phyloP scores from a whole-genome alignment of 306 rosid genomes.

The Hippophae gyantsensis region DNA sequence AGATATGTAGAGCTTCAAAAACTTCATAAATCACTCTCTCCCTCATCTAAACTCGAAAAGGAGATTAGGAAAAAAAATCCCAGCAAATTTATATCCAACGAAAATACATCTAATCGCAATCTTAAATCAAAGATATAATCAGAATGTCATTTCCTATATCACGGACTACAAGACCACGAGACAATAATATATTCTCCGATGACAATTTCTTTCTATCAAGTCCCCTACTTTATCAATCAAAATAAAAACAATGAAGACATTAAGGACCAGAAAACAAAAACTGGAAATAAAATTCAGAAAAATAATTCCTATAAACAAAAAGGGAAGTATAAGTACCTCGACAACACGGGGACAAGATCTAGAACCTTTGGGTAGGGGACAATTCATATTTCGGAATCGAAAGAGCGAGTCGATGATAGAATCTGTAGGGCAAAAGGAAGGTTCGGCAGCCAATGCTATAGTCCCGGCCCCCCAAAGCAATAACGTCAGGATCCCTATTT shows the following conservation, averaged over 20 bases:
- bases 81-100: too few relatives aligned
- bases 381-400: slow-evolving; percentile 36
- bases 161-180: not conserved
- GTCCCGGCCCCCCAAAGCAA: slow-evolving; percentile 29
- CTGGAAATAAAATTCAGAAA: not conserved
- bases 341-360: slow-evolving; percentile 48
- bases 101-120: too few relatives aligned
- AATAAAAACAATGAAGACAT: not conserved
- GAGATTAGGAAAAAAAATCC: too few relatives aligned
- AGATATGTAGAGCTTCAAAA: not conserved
- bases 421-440: slow-evolving; percentile 35
- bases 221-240: not conserved
- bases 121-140: too few relatives aligned
- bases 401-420: slow-evolving; percentile 42
- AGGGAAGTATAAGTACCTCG: slow-evolving; percentile 33
- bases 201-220: not conserved
- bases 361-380: slow-evolving; percentile 27
- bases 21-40: not conserved
- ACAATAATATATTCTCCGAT: not conserved
- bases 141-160: not conserved
- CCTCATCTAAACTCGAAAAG: too few relatives aligned
- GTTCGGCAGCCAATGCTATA: slow-evolving; percentile 31
- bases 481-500: slow-evolving; percentile 34
- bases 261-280: not conserved
- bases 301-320: not conserved